Evolutionary conservation across 192 early-diverging fungal genomes (phyloP).

Genomic region (Spizellomyces sp.): DNA sequence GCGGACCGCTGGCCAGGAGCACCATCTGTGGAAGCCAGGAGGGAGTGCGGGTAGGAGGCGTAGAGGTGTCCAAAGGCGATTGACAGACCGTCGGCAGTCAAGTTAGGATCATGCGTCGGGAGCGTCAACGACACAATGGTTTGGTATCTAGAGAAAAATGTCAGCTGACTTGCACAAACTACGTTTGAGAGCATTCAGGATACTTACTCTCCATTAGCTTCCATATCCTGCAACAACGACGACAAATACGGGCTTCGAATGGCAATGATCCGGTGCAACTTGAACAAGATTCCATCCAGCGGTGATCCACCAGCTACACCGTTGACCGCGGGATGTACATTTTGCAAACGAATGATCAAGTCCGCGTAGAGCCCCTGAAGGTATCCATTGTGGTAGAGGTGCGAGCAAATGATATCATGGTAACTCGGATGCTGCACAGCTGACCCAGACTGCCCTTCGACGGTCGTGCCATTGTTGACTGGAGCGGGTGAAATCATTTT

Average conservation of each 20-base stretch:
- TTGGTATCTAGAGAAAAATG: constrained; percentile 13
- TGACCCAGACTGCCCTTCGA: background rate
- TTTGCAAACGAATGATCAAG: constrained; percentile 44
- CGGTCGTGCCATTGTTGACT: constrained; percentile 4
- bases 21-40: constrained; percentile 8
- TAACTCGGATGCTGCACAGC: constrained; percentile 28
- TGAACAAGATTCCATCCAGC: constrained; percentile 44
- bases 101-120: constrained; percentile 48
- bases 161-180: background rate
- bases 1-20: constrained; percentile 24
- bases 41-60: constrained; percentile 35
- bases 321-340: constrained; percentile 4
- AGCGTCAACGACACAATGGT: constrained; percentile 36
- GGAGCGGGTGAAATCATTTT: background rate
- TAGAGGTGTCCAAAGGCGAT: constrained; percentile 59
- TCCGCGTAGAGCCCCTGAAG: constrained; percentile 49
- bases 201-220: constrained; percentile 31
- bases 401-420: constrained; percentile 54
- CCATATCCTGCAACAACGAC: constrained; percentile 39
- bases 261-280: constrained; percentile 57
- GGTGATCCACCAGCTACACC: constrained; percentile 7
- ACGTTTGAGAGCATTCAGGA: background rate
- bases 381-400: constrained; percentile 56
- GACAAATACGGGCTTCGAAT: constrained; percentile 45
- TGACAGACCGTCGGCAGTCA: constrained; percentile 53